Base-by-base conservation (phyloP, 2,329 filamentous ascomycete genomes). In the Myriosclerotinia duriaeana region DNA sequence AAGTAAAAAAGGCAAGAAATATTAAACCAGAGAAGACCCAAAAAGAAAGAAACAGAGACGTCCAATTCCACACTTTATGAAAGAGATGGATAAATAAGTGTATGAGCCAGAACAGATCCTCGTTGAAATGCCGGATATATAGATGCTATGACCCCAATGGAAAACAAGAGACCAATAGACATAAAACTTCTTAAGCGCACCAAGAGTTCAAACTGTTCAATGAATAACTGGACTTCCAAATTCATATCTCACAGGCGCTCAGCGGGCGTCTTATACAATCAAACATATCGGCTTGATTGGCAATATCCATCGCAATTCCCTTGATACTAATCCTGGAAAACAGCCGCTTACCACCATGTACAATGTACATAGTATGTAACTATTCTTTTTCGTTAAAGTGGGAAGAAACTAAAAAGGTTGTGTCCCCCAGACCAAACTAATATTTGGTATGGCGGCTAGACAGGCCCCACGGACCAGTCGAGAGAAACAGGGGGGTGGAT, bases 291-390 rank as follows among this genome's bases (percentile, higher is more conserved):
- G 34, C 54, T 52, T 38, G 56, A 66, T 62, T 66, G 56, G 15
- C 56, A 48, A 54, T 30, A 54, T 17, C 40, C 54, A 26, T 61
- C 38, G 52, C 56, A 34, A 20, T 44, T 42, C 8, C n/a, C 14
- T 44, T 66, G 64, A 46, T 66, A 14, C 64, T 66, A 66, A 66
- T 62, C 56, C 56, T 62, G 64, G 64, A 65, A 52, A 40, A 62
- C 64, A 66, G 64, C 56, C 56, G 56, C 64, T 60, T 65, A 42
- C 63, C 34, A 62, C 46, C 46, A 52, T 55, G 36, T n/a, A 50
- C 30, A 14, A 52, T 55, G 36, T n/a, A 50, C 30, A 14, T 26
- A 36, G 11, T 52, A 22, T 60, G 44, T 38, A 60, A 50, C 20
- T 56, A 17, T 38, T 22, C 30, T n/a, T 26, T 36, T 60, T 60